Evolutionary conservation across 2,329 filamentous ascomycete species (phyloP), one percentile per base, ranked within the genome.

Genomic region (Pseudocercospora musae): DNA sequence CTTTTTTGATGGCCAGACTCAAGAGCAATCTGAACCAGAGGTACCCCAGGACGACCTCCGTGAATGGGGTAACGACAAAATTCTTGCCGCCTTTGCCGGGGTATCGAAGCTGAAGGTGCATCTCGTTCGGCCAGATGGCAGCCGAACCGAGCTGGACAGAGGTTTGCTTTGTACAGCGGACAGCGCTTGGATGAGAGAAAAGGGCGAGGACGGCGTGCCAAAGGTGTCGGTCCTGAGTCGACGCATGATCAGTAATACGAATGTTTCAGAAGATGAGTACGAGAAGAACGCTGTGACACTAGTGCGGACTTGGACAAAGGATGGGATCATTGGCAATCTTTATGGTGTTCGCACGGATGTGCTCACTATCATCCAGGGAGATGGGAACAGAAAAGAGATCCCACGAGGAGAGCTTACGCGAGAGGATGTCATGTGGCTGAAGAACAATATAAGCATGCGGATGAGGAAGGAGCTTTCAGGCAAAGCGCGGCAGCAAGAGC

Each of bases 381-480:
- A 60, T 33, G 58, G 62, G 10, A 49, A 23, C n/a, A 58, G 59
- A 20, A 20, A 49, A 21, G n/a, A 54, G 15, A 55, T 63, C 55
- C 53, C 23, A 18, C 37, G 52, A 18, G 29, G 20, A 10, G 58
- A 60, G 42, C 55, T 63, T 9, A 60, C 29, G 2, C 9, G 42
- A 7, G 48, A 49, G 1, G 62, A 63, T 40, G 13, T 37, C 3
- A 20, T 25, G 8, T 63, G 53, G 46, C 52, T 63, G n/a, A 50
- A 56, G 33, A 20, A 46, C 7, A 63, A 60, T 11, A 46, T 63
- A 8, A n/a, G 25, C n/a, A 2, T 60, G 10, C 25, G 31, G 37
- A 46, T 57, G 9, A 37, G 62, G 1, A 18, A 57, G 25, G n/a
- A 59, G 20, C 60, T 63, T 18, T 59, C 60, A 23, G 60, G 57